These are phyloP conservation scores for Saccharomyces mikatae DNA, from an alignment of 805 yeast genomes.

Conservation along the genomic window DNA sequence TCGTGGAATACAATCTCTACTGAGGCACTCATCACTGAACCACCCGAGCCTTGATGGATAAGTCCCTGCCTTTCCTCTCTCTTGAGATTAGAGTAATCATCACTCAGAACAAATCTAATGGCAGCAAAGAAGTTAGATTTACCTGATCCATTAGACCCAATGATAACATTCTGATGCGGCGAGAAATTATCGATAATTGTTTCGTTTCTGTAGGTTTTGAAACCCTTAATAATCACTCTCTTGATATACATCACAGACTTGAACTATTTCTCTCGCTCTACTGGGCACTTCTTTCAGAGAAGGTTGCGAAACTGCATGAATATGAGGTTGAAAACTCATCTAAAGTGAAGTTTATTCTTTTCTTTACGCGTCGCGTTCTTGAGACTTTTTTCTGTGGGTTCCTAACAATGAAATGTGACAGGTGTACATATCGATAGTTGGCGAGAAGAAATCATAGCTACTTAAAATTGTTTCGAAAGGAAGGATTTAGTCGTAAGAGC, in stretches of 20 bases:
- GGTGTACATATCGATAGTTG: not conserved
- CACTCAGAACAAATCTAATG: conserved; percentile 82
- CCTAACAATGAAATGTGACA: not conserved
- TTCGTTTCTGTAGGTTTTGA: conserved; percentile 83
- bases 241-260: conserved; percentile 33
- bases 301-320: not conserved
- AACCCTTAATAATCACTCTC: conserved; percentile 75
- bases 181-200: conserved; percentile 70
- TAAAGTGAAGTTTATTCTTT: not conserved
- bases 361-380: not conserved
- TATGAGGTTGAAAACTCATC: not conserved
- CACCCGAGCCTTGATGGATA: conserved; percentile 85
- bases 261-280: not conserved
- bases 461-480: not conserved
- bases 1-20: conserved; percentile 89
- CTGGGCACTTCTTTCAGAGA: not conserved
- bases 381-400: not conserved
- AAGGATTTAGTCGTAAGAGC: not conserved
- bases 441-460: not conserved
- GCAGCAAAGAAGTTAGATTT: conserved; percentile 95
- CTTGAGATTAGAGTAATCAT: conserved; percentile 76
- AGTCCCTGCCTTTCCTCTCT: conserved; percentile 81
- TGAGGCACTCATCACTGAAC: conserved; percentile 83
- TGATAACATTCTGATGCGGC: conserved; percentile 76
- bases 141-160: conserved; percentile 95